Percentiles rank a stretch among this genome's conserved stretches.
Conservation (phyloP, 345 rosid species). For the Euphorbia lathyris region DNA sequence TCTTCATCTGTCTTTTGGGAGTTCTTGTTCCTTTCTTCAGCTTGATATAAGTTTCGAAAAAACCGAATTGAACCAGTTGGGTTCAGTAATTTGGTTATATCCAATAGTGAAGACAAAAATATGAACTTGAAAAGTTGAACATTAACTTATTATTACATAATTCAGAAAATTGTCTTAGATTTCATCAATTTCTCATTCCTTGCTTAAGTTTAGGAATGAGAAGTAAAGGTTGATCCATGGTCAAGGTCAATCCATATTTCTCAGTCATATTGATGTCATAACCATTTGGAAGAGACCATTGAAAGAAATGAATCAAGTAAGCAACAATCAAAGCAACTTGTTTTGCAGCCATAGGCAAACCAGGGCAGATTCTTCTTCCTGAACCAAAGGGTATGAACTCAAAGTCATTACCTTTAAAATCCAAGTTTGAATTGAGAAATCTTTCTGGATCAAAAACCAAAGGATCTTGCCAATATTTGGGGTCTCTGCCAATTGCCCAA, state of each 20-base stretch:
- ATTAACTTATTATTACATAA: neutral
- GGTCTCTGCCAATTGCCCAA: conserved; percentile 32
- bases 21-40: too few relatives aligned
- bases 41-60: too few relatives aligned
- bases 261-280: conserved; percentile 16
- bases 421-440: conserved; percentile 9
- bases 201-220: conserved; percentile 17
- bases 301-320: conserved; percentile 21
- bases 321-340: conserved; percentile 23
- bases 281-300: conserved; percentile 24
- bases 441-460: conserved; percentile 19
- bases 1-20: too few relatives aligned
- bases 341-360: conserved; percentile 25
- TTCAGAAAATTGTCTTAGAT: neutral
- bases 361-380: conserved; percentile 33
- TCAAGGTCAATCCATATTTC: conserved; percentile 17
- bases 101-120: too few relatives aligned
- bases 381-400: conserved; percentile 35
- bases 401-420: conserved; percentile 22
- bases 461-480: conserved; percentile 22
- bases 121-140: neutral
- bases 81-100: too few relatives aligned
- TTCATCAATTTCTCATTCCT: neutral
- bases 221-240: conserved; percentile 19
- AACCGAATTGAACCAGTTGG: too few relatives aligned